Percentiles rank a stretch among this genome's conserved stretches.
Evolutionary conservation across 345 rosid species (phyloP).

Genomic region (Eucalyptus victrix): DNA sequence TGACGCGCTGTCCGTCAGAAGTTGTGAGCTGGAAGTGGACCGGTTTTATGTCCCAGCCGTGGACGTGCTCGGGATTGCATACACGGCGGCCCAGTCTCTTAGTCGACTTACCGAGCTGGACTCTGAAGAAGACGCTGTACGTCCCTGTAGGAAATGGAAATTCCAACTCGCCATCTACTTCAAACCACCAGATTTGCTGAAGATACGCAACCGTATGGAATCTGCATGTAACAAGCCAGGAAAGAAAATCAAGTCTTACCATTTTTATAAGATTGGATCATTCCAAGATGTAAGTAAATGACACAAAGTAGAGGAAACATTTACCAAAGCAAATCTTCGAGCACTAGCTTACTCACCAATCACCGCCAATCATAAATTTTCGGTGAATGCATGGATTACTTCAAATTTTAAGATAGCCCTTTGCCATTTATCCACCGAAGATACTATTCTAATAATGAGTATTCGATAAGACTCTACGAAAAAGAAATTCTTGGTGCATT

Average conservation of each 20-base stretch:
- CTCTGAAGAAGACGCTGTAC: slow-evolving; percentile 71
- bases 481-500: neutral
- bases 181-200: slow-evolving; percentile 97
- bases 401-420: neutral
- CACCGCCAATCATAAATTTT: neutral
- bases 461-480: neutral
- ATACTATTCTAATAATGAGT: neutral
- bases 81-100: slow-evolving; percentile 68
- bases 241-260: neutral
- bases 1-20: slow-evolving; percentile 54
- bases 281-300: neutral
- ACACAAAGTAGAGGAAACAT: neutral
- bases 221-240: slow-evolving; percentile 8
- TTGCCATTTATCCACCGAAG: neutral
- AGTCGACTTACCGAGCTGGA: slow-evolving; percentile 51
- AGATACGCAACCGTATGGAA: slow-evolving; percentile 72
- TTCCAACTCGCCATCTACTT: slow-evolving; percentile 75
- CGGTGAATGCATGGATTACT: neutral
- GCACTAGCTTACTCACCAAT: neutral
- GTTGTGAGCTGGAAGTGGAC: slow-evolving; percentile 68
- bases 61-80: slow-evolving; percentile 64
- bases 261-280: neutral
- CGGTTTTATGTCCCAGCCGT: slow-evolving; percentile 88
- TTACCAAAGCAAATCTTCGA: neutral
- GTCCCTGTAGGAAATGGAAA: slow-evolving; percentile 69